A percentile compares a stretch with the other conserved stretches of the same genome.
Conservation (phyloP, 306 rosid genomes). For the Vigna hirtella region DNA sequence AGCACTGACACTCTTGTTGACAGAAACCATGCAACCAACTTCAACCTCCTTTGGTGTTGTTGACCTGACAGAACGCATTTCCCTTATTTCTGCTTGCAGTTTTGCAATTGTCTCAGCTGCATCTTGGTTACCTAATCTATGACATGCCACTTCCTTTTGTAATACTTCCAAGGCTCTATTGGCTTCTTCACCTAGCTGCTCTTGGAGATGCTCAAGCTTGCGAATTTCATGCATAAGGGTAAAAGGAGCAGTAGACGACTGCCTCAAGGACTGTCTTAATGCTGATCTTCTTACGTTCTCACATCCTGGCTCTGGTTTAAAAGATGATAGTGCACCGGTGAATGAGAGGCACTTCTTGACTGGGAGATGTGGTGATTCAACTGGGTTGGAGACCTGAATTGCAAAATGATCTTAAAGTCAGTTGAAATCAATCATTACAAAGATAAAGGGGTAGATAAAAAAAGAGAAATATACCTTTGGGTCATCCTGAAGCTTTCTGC, state of each 20-base stretch:
- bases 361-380: constrained; percentile 64
- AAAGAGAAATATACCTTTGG: constrained; percentile 63
- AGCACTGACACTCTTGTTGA: constrained; percentile 89
- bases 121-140: constrained; percentile 97
- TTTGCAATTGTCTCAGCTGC: constrained; percentile 99
- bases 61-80: constrained; percentile 75
- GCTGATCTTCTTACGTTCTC: constrained; percentile 66
- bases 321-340: constrained; percentile 66
- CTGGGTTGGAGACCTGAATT: constrained; percentile 63
- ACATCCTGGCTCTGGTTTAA: constrained; percentile 59
- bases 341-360: constrained; percentile 93
- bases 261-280: constrained; percentile 92
- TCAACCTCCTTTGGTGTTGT: constrained; percentile 68
- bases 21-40: constrained; percentile 73
- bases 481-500: constrained; percentile 80
- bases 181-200: constrained; percentile 99
- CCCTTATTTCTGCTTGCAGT: constrained; percentile 93
- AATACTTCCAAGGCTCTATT: constrained; percentile 93
- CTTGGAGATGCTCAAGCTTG: constrained; percentile 98
- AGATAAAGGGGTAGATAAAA: not conserved
- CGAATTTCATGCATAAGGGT: constrained; percentile 99
- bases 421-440: constrained; percentile 33
- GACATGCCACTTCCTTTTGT: constrained; percentile 99
- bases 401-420: constrained; percentile 17
- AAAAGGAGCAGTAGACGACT: constrained; percentile 95